Base-by-base conservation (phyloP, 2,329 filamentous ascomycete genomes). In the Neofusicoccum kwambonambiense region DNA sequence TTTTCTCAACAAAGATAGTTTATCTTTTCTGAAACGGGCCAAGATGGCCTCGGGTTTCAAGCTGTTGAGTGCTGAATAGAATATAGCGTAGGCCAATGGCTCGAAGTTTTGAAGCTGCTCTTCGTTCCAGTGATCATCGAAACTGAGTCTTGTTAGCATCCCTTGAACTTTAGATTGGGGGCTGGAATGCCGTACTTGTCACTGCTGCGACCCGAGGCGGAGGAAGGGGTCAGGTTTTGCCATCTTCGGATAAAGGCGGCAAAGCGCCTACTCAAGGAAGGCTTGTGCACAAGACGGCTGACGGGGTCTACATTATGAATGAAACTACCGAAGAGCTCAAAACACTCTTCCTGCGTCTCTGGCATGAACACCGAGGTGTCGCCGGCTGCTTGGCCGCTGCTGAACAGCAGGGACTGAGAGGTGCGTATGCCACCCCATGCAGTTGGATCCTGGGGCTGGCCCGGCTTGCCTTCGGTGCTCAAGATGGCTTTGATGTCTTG, bases 51-150 rank as follows among this genome's bases (percentile, higher is more conserved):
- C 71, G 7, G 74, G 68, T 13, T 71, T 70, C 17, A 78, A 64
- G 6, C 74, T 73, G 62, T 76, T 77, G 61, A 76, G 70, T 4
- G 75, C 74, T 31, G 75, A 74, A 54, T 74, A 77, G 62, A 74
- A 77, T 9, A 77, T 71, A 9, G 75, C 74, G 62, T 75, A 78
- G 1, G 70, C 71, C 7, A 78, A 67, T 3, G 76, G 75, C 51
- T 75, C 74, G 1, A 62, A 61, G 15, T 54, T 51, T 44, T 61
- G 56, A 4, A 65, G 42, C 15, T 65, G 64, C 19, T 62, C 64
- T 35, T 64, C 62, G 17, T 47, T 60, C 45, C 54, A 64, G 37
- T 47, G 34, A 31, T 64, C 62, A 19, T 58, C 44, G 35, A 39
- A 31, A 39, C 50, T 56, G 62, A 7, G 17, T 4, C 31, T 39